These are phyloP conservation scores for Monilinia laxa DNA, from an alignment of 2,329 filamentous ascomycete genomes.

Conservation along the genomic window DNA sequence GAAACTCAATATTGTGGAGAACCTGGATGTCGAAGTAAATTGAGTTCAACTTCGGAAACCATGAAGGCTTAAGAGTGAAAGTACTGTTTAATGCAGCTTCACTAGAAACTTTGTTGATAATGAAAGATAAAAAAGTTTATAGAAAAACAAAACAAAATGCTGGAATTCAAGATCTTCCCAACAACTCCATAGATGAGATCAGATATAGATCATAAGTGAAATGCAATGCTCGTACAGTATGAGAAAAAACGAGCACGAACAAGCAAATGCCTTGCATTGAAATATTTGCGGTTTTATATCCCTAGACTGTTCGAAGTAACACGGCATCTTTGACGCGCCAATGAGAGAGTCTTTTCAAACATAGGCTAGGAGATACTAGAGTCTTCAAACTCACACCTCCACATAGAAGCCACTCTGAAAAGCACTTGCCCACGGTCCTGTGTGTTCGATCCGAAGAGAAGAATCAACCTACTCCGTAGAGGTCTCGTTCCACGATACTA, in stretches of 20 bases:
- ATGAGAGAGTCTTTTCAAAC: background rate
- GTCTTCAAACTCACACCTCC: background rate
- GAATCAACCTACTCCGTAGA: background rate
- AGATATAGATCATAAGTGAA: background rate
- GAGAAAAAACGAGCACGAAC: background rate
- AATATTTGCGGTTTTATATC: background rate
- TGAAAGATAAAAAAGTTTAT: background rate
- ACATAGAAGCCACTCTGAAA: constrained; percentile 1
- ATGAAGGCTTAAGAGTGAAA: too few species aligned
- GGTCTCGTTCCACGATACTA: background rate
- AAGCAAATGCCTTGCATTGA: background rate
- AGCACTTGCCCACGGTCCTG: background rate
- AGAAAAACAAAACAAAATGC: too few species aligned
- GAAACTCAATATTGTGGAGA: background rate
- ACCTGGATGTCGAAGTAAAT: background rate
- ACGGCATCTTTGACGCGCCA: background rate
- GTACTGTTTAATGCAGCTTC: background rate
- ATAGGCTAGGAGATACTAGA: background rate
- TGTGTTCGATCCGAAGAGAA: background rate
- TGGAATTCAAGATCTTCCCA: background rate
- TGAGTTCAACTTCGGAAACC: background rate
- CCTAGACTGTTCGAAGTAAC: background rate
- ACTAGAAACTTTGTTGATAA: background rate
- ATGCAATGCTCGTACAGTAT: background rate
- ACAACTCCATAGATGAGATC: too few species aligned